Evolutionary conservation across 129 eudicot species (phyloP), one percentile per base, ranked within the genome.

Genomic region (Flaveria brownii): DNA sequence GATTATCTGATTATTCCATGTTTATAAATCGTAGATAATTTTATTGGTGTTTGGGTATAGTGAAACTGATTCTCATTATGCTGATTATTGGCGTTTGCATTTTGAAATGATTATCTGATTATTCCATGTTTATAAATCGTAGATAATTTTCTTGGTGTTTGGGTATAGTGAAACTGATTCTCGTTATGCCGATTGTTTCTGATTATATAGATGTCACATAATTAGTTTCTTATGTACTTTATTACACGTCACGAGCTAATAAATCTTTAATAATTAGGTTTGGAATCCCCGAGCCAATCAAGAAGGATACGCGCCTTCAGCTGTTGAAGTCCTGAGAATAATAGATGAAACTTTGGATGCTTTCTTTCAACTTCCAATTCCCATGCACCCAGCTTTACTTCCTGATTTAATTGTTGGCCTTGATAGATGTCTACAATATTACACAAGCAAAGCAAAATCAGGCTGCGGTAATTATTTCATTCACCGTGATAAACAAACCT

Each of bases 391-490:
- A 70, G 90, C 94, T 26, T 45, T 95, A 56, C 92, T 95, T 41
- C 97, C 99, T 26, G 99, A 95, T 81, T 80, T 95, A 78, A 81
- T 95, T 55, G 71, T 84, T 71, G 99, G 99, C 70, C 99, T 95
- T 10, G 99, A 95, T 82, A 76, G 91, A 81, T 95, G 94, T 76
- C 93, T 95, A 23, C 96, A 95, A 65, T 89, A 91, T 81, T 95
- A 95, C 78, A 77, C 81, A 28, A 84, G 87, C 70, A 95, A 91
- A 77, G 92, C 90, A 69, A 91, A 85, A 83, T 87, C 96, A 39
- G 99, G 97, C 70, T 91, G 96, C 16, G 99, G 99, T 95, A 95
- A 80, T 68, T 80, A 42, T 78, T 60, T 28, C 49, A 18, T 23
- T 80, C 47, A 16, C n/a, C 6, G 42, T 41, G 50, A 80, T 11